A percentile compares a stretch with the other conserved stretches of the same genome.
These are phyloP conservation scores for Juglanconis sp. DNA, from an alignment of 2,329 filamentous ascomycete genomes.

Conservation along the genomic window DNA sequence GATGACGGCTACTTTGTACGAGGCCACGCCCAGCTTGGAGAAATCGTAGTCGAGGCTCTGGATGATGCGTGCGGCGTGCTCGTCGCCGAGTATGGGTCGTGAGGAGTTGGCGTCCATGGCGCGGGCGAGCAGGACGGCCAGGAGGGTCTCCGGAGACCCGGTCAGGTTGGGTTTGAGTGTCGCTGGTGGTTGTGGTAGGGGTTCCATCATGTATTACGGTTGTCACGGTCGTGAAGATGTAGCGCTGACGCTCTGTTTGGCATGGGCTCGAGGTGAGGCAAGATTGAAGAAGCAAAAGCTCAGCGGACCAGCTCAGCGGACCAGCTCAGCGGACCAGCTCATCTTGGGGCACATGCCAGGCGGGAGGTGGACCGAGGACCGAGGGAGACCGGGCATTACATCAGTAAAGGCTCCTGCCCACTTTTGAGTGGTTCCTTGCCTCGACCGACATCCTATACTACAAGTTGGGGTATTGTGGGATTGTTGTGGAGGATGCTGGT, in stretches of 20 bases:
- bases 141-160: slow-evolving; percentile 13
- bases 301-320: too few relatives aligned
- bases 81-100: slow-evolving; percentile 13
- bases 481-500: too few relatives aligned
- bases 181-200: neutral
- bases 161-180: slow-evolving; percentile 8
- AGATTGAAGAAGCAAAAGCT: too few relatives aligned
- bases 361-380: too few relatives aligned
- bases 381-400: too few relatives aligned
- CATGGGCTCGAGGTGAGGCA: neutral
- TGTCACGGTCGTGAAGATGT: too few relatives aligned
- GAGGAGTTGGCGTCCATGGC: slow-evolving; percentile 5
- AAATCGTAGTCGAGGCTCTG: slow-evolving; percentile 17
- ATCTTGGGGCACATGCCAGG: too few relatives aligned
- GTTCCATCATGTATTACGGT: neutral
- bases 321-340: too few relatives aligned
- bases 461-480: too few relatives aligned
- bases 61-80: slow-evolving; percentile 5
- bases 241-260: neutral
- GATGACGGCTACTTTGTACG: neutral
- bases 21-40: neutral
- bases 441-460: too few relatives aligned
- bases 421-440: too few relatives aligned
- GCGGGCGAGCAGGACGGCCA: slow-evolving; percentile 9
- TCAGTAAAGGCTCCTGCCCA: too few relatives aligned